Evolutionary conservation across 192 early-diverging fungal species (phyloP).

Genomic region (Rhizophagus sp.): DNA sequence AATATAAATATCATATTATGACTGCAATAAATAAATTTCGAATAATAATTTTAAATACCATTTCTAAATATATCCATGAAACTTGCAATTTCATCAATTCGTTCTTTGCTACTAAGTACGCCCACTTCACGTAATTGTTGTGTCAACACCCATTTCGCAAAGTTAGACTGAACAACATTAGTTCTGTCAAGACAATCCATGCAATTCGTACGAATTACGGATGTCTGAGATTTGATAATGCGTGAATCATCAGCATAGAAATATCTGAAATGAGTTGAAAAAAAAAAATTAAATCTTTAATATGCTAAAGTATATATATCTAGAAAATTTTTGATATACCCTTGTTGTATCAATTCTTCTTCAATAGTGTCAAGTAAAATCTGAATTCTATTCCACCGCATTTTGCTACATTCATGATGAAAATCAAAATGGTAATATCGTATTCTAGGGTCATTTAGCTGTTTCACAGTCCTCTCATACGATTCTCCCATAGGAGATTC

Average conservation of each 20-base stretch:
- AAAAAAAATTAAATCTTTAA: neutral
- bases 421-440: constrained; percentile 96
- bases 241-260: constrained; percentile 47
- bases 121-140: constrained; percentile 71
- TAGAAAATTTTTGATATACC: constrained; percentile 35
- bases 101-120: constrained; percentile 62
- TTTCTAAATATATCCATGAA: constrained; percentile 82
- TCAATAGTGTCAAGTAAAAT: constrained; percentile 80
- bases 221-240: constrained; percentile 59
- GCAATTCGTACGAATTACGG: constrained; percentile 94
- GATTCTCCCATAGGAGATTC: constrained; percentile 83
- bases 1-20: neutral
- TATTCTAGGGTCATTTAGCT: constrained; percentile 56
- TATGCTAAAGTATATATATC: neutral
- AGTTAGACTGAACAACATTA: constrained; percentile 94
- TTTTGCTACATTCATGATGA: constrained; percentile 94
- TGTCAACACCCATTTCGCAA: constrained; percentile 75
- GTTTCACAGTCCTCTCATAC: constrained; percentile 68
- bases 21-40: neutral
- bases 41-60: constrained; percentile 43
- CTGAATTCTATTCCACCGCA: constrained; percentile 90
- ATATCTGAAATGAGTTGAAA: constrained; percentile 47
- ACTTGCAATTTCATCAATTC: constrained; percentile 60
- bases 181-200: constrained; percentile 99
- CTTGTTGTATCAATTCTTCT: constrained; percentile 55